Base-by-base conservation (phyloP, 1,284 basidiomycete genomes). In the Malassezia caprae region DNA sequence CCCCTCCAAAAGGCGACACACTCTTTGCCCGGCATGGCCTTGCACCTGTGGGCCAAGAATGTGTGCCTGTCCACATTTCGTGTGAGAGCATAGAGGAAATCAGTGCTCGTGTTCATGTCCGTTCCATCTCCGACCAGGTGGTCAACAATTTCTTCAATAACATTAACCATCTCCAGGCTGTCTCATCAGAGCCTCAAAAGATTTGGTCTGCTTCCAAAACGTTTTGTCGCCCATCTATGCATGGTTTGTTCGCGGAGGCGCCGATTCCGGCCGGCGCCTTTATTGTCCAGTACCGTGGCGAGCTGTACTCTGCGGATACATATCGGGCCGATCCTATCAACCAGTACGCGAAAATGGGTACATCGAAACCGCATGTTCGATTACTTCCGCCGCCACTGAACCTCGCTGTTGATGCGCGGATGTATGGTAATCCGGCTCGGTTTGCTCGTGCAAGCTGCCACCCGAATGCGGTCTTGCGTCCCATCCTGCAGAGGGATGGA, bases 401-500 rank as follows among this genome's bases (percentile, higher is more conserved):
- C 59, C 75, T 94, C 12, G 85, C 86, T 2, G 78, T 96, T 31
- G 91, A 96, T 65, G 81, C 86, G 0, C 78, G 91, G 13, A 78
- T 82, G n/a, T 82, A 82, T n/a, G 89, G 89, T 5, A 82, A 80
- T 56, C 81, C 85, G 56, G 80, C 81, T 0, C 78, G 88, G 15
- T 96, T 87, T 74, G 83, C 85, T 0, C 78, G 91, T 41, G 86
- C 80, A 51, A 88, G 89, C 0, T 96, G 91, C 75, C 80, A 85
- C 61, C 90, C 90, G 8, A 96, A 96, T 67, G 88, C 85, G 0
- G 86, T 91, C 3, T 73, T 96, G 11, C 78, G 87, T 1, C 88
- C 89, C 0, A 79, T 90, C 28, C 72, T 90, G 17, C 55, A 55
- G 23, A 15, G 21, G 7, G 17, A 15, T 15, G 55, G 59, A 10